Evolutionary conservation across 192 early-diverging fungal genomes (phyloP), one percentile per base, ranked within the genome.

Genomic region (Umbelopsis sp.): DNA sequence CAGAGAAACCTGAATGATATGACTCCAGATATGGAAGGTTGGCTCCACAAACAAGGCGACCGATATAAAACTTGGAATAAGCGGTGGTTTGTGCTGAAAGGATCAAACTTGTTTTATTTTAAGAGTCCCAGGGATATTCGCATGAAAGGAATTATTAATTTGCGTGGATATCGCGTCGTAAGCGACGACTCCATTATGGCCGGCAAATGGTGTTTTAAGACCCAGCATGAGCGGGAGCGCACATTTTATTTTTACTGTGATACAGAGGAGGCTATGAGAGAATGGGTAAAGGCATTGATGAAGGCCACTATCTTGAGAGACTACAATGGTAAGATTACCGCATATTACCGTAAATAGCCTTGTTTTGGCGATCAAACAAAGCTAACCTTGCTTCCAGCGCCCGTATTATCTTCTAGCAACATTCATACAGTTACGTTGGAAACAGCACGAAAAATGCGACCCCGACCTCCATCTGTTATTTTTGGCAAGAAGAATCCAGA

Each of bases 201-300:
- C 2, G 88, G 88, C 30, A 89, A 89, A 69, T 89, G 84, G 50
- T 85, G 83, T 46, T 89, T 89, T 67, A 88, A 84, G 68, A 82
- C 80, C 0, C 74, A 83, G 9, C 88, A 89, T 46, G 85, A 86
- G 21, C 74, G 73, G 8, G 81, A 85, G 55, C 80, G 86, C 33
- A 81, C 82, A 18, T 87, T 87, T 74, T 87, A 74, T 55, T 88
- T 89, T 69, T 85, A 85, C 66, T 81, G 84, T 1, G 85, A 89
- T 16, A 76, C 77, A 21, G 80, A 84, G 44, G 70, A 50, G 2
- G 79, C 73, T 21, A 77, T 85, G 72, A 78, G 74, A 46, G 79
- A 77, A 11, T 89, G 88, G 88, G 77, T 89, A 44, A 87, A 82
- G 41, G 81, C 81, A 2, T 58, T 89, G 49, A 84, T 88, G 78